Evolutionary conservation across 2,329 filamentous ascomycete genomes (phyloP).

Genomic region (Geoglossum cookeanum): DNA sequence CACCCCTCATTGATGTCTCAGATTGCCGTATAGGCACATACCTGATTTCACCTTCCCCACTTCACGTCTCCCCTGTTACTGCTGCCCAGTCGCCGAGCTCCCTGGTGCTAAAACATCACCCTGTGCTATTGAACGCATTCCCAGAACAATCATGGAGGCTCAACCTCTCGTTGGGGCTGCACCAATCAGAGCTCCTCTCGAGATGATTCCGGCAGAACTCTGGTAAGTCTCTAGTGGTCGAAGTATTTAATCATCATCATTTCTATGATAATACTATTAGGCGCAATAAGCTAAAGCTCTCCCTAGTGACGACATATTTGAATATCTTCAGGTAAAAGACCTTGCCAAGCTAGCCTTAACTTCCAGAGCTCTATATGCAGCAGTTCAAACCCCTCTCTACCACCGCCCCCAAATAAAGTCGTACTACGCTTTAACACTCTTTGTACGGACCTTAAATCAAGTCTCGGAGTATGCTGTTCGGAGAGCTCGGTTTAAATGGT

Average conservation of each 20-base stretch:
- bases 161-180: not conserved
- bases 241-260: not conserved
- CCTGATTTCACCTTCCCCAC: not conserved
- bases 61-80: not conserved
- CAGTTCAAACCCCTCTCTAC: not conserved
- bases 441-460: constrained; percentile 1
- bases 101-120: not conserved
- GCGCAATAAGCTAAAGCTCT: not conserved
- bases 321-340: not conserved
- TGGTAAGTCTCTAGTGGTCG: not conserved
- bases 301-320: not conserved
- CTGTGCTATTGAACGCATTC: not conserved
- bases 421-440: not conserved
- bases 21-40: not conserved
- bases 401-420: not conserved
- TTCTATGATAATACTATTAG: not conserved
- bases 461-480: not conserved
- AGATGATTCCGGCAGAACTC: not conserved
- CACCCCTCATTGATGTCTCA: not conserved
- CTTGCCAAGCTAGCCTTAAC: not conserved
- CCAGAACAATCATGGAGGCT: not conserved
- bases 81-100: not conserved
- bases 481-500: not conserved
- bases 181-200: not conserved
- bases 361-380: constrained; percentile 1